These are phyloP conservation scores for Allium sativum DNA, from an alignment of 106 monocot genomes.

Conservation along the genomic window DNA sequence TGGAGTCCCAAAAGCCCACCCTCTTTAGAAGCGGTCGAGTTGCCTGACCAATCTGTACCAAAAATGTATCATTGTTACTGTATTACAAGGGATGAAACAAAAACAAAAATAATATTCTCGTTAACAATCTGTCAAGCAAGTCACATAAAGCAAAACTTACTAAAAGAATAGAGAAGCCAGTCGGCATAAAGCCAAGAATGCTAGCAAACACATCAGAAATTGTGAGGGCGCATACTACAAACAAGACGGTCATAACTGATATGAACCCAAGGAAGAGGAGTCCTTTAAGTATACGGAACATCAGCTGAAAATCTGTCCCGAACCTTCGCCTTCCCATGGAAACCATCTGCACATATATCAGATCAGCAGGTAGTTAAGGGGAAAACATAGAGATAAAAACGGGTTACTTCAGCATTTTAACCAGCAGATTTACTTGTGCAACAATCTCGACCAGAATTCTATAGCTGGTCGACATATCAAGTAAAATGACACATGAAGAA, in stretches of 20 bases:
- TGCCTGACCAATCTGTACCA: constrained; percentile 63
- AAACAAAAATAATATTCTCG: background rate
- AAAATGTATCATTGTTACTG: too few species aligned
- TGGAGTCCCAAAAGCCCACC: constrained; percentile 75
- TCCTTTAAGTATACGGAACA: constrained; percentile 88
- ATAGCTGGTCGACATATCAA: too few species aligned
- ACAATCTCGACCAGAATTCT: too few species aligned
- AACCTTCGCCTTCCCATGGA: constrained; percentile 90
- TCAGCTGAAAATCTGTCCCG: constrained; percentile 86
- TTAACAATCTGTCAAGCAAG: too few species aligned
- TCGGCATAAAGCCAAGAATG: constrained; percentile 84
- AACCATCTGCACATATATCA: constrained; percentile 50
- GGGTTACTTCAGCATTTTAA: too few species aligned
- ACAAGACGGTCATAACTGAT: constrained; percentile 73
- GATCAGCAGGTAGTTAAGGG: too few species aligned
- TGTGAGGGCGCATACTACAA: constrained; percentile 69
- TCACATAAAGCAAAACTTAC: constrained; percentile 22
- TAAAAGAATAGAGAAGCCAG: constrained; percentile 76
- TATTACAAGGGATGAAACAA: background rate
- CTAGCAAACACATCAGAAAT: constrained; percentile 69
- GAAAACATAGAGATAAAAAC: too few species aligned
- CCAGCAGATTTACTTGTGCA: too few species aligned
- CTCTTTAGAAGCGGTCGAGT: constrained; percentile 27
- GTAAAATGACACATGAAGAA: too few species aligned
- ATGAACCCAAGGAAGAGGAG: constrained; percentile 87